Percentiles rank a stretch among this genome's conserved stretches.
These are phyloP conservation scores for Aspergillus affinis DNA, from an alignment of 495 filamentous ascomycete genomes.

Conservation along the genomic window DNA sequence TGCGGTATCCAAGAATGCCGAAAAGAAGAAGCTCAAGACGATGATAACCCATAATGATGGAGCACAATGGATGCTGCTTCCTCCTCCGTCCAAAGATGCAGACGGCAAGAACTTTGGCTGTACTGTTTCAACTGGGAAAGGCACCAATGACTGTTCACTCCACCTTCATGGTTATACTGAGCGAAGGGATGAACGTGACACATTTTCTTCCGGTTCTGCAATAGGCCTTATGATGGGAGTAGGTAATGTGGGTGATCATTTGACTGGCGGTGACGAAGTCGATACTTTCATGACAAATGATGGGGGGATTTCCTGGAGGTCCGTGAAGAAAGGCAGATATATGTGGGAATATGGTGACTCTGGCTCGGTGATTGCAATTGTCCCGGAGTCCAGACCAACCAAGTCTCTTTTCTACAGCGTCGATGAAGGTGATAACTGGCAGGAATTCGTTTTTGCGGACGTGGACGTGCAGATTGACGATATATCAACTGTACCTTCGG, in stretches of 20 bases:
- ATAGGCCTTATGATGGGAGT: conserved; percentile 88
- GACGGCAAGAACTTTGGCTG: conserved; percentile 72
- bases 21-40: conserved; percentile 85
- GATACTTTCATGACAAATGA: conserved; percentile 88
- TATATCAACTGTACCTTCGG: conserved; percentile 85
- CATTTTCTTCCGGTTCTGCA: conserved; percentile 82
- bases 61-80: conserved; percentile 72
- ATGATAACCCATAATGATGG: conserved; percentile 97
- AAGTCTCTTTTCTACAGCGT: conserved; percentile 72
- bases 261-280: conserved; percentile 53
- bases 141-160: conserved; percentile 70
- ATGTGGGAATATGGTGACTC: conserved; percentile 95
- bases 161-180: conserved; percentile 96
- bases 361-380: conserved; percentile 86
- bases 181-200: conserved; percentile 72
- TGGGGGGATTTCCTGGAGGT: conserved; percentile 84
- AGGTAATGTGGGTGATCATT: conserved; percentile 81
- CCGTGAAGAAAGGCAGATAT: conserved; percentile 79
- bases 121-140: conserved; percentile 44
- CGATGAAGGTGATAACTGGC: conserved; percentile 77
- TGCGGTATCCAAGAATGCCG: conserved; percentile 57
- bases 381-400: conserved; percentile 60
- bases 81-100: conserved; percentile 65
- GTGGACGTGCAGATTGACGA: conserved; percentile 66
- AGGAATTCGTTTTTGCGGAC: conserved; percentile 68